These are phyloP conservation scores for Populus hybrid DNA, from an alignment of 441 rosid genomes.

Conservation along the genomic window DNA sequence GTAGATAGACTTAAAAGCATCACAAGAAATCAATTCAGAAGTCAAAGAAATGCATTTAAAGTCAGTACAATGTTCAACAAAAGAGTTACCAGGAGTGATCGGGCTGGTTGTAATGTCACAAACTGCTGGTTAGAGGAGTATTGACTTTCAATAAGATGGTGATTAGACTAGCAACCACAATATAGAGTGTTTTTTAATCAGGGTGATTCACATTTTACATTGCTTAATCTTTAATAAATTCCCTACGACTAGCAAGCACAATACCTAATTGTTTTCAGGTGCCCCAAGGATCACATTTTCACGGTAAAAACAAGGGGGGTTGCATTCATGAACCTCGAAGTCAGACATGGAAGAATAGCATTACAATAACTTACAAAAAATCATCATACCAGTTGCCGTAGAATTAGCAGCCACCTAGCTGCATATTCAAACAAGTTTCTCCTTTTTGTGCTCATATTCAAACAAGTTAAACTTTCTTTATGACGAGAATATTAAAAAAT, in stretches of 20 bases:
- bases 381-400: not conserved
- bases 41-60: conserved; percentile 19
- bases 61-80: conserved; percentile 24
- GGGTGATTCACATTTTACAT: not conserved
- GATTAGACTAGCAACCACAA: not conserved
- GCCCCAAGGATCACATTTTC: not conserved
- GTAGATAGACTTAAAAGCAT: not conserved
- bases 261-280: not conserved
- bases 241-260: not conserved
- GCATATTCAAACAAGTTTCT: not conserved
- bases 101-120: not conserved
- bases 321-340: conserved; percentile 11
- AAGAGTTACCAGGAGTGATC: not conserved
- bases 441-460: not conserved
- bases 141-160: conserved; percentile 20
- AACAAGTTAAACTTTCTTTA: not conserved
- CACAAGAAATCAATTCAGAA: conserved; percentile 7
- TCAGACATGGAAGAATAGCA: conserved; percentile 14
- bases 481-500: no score
- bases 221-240: not conserved
- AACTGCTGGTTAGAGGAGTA: not conserved
- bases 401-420: conserved; percentile 9
- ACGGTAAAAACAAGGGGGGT: conserved; percentile 2
- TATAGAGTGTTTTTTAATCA: not conserved
- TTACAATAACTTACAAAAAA: not conserved